Base-by-base conservation (phyloP, 164 flowering plant species). In the Tinospora cordifolia region DNA sequence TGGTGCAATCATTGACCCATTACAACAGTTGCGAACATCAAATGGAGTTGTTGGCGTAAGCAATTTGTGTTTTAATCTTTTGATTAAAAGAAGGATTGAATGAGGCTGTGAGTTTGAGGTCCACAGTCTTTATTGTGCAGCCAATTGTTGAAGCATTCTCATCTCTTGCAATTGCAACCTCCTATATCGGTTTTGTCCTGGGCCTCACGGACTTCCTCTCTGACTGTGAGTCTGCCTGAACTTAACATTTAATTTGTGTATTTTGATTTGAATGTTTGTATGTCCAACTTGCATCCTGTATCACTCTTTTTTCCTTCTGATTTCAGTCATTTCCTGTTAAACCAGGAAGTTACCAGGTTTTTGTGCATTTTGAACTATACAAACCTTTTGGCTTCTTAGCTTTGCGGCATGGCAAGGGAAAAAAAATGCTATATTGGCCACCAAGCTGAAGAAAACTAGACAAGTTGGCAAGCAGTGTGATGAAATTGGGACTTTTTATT, bases 171-270 rank as follows among this genome's bases (percentile, higher is more conserved):
- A 90, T 93, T 71, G 93, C 88, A 57, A 91, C 97, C 34, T 93
- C 98, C 15, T 93, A 87, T 69, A 91, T 93, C 71, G 98, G 98
- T 68, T 93, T 93, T 76, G 86, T 91, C 67, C 75, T 93, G 79
- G 98, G 98, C 73, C 93, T 93, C n/a, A 39, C 93, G 0, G 98
- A 93, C 82, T 91, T 93, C 82, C 84, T 93, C 54, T 85, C 94
- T 15, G 98, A 93, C 81, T 84, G 98, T 93, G 79, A 90, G 97
- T 85, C 27, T 40, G 7, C 44, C 62, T 49, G 44, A 27, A 65
- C 60, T 58, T 36, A 34, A 19, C 49, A 13, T 24, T 39, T 30
- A 49, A 46, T 30, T 30, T 30, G 36, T 30, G 36, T 30, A 30
- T 30, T 30, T 30, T 30, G 36, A 30, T 44, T 44, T 44, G 12